Evolutionary conservation across 2,329 filamentous ascomycete species (phyloP).

Genomic region (Ophiostoma sp.): DNA sequence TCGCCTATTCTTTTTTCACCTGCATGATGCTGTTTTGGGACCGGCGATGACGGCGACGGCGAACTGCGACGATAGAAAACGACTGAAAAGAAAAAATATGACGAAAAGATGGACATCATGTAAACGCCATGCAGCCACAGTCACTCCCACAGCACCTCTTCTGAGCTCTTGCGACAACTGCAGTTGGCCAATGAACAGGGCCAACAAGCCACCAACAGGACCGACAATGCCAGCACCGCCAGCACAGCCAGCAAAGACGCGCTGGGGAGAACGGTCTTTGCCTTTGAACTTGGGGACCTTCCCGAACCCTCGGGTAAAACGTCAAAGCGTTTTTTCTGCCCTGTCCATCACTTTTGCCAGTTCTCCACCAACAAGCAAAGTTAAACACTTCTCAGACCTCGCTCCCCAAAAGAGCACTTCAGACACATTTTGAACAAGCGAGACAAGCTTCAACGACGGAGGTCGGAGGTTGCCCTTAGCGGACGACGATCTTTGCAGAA

Average conservation of each 20-base stretch:
- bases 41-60: neutral
- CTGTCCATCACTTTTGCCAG: neutral
- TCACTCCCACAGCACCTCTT: neutral
- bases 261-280: neutral
- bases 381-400: neutral
- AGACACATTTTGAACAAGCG: neutral
- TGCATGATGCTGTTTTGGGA: conserved; percentile 7
- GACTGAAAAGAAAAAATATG: neutral
- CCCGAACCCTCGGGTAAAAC: conserved; percentile 15
- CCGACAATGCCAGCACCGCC: neutral
- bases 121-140: neutral
- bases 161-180: neutral
- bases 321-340: conserved; percentile 3
- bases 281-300: neutral
- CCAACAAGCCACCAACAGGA: neutral
- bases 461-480: conserved; percentile 2
- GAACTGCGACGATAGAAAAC: neutral
- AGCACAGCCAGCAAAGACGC: neutral
- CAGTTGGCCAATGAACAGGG: neutral
- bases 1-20: neutral
- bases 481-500: neutral
- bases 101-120: neutral
- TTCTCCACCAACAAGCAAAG: conserved; percentile 3
- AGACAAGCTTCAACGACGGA: neutral
- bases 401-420: neutral